These are phyloP conservation scores for Diaporthe longicolla DNA, from an alignment of 2,329 filamentous ascomycete genomes.

Conservation along the genomic window DNA sequence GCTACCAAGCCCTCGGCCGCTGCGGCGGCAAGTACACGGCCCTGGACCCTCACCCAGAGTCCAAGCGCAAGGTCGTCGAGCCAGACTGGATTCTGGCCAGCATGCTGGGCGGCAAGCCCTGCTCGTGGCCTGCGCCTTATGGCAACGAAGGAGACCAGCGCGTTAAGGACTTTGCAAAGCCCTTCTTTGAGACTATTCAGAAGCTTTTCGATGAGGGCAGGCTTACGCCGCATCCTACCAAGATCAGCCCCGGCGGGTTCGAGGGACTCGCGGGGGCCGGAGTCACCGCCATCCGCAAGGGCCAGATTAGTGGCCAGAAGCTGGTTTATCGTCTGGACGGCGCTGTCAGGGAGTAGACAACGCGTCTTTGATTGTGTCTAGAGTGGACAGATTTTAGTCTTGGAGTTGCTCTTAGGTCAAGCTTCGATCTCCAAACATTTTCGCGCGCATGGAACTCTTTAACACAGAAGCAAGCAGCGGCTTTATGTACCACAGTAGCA, in stretches of 20 bases:
- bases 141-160: slow-evolving; percentile 17
- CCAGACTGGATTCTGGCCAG: slow-evolving; percentile 27
- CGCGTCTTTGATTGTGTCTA: not conserved
- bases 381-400: not conserved
- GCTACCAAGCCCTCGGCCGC: slow-evolving; percentile 55
- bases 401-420: no score
- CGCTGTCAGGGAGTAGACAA: not conserved
- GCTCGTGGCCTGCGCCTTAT: slow-evolving; percentile 21
- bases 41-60: slow-evolving; percentile 31
- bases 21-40: slow-evolving; percentile 49
- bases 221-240: slow-evolving; percentile 20
- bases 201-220: slow-evolving; percentile 24
- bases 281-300: slow-evolving; percentile 18
- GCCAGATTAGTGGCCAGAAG: slow-evolving; percentile 17
- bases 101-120: slow-evolving; percentile 27
- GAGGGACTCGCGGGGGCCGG: slow-evolving; percentile 9
- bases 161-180: slow-evolving; percentile 26
- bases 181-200: slow-evolving; percentile 29
- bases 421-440: not conserved
- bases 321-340: slow-evolving; percentile 23
- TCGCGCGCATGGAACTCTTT: no score
- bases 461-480: no score
- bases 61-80: slow-evolving; percentile 30
- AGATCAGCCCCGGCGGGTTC: slow-evolving; percentile 27
- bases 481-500: no score